Percentiles rank a stretch among this genome's conserved stretches.
Conservation (phyloP, 2,329 filamentous ascomycete genomes). For the Xylariaceae sp. region DNA sequence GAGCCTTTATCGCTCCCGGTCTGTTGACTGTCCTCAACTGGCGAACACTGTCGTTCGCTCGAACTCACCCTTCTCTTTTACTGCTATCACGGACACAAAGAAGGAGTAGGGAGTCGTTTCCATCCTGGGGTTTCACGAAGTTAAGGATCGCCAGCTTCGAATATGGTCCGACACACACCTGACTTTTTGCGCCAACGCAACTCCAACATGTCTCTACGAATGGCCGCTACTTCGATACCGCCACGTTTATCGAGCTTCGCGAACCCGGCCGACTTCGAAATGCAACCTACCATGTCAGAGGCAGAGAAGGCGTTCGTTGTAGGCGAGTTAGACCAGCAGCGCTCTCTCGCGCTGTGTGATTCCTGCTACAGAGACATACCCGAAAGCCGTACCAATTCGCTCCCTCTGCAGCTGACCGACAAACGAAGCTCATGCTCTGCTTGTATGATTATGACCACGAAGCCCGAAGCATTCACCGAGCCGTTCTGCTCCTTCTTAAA, state of each 20-base stretch:
- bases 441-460: constrained; percentile 34
- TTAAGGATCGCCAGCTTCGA: background rate
- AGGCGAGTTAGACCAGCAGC: constrained; percentile 29
- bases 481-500: constrained; percentile 89
- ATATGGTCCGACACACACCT: constrained; percentile 54
- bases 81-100: no score
- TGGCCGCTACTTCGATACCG: constrained; percentile 40
- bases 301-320: constrained; percentile 38
- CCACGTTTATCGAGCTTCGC: constrained; percentile 39
- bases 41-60: background rate
- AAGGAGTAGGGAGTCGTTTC: no score
- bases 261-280: constrained; percentile 37
- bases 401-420: constrained; percentile 26
- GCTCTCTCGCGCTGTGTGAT: constrained; percentile 32
- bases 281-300: constrained; percentile 29
- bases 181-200: constrained; percentile 51
- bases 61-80: background rate
- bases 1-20: constrained; percentile 2
- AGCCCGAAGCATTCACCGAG: constrained; percentile 73
- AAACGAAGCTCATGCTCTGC: constrained; percentile 30
- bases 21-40: constrained; percentile 3
- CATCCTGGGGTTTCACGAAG: background rate
- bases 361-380: constrained; percentile 36
- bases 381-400: constrained; percentile 39
- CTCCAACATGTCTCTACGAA: constrained; percentile 54